Conservation (phyloP, 2,329 filamentous ascomycete genomes). For the Claviceps spartinae region DNA sequence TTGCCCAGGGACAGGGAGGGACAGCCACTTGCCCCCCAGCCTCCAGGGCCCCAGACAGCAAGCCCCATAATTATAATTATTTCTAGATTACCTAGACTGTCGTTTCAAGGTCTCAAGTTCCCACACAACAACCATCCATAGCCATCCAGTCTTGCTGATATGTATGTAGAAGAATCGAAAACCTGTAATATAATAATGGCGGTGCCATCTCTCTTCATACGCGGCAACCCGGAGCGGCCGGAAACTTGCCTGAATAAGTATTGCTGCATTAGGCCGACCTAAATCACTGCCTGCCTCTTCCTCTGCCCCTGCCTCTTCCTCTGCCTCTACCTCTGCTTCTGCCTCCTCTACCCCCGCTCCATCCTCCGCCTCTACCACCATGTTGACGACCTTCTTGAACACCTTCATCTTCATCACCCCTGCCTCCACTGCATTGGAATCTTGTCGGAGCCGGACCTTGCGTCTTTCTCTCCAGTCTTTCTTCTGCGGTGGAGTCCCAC, state of each 20-base stretch:
- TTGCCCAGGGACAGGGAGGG: constrained; percentile 3
- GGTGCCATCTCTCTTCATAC: too few relatives aligned
- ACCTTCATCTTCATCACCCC: constrained; percentile 22
- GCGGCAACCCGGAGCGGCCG: too few relatives aligned
- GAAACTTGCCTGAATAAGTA: too few relatives aligned
- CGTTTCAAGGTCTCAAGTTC: too few relatives aligned
- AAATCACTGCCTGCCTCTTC: background rate
- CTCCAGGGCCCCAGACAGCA: background rate
- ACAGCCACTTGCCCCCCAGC: background rate
- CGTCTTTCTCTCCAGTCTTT: constrained; percentile 45
- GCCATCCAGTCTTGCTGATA: too few relatives aligned
- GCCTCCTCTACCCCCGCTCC: constrained; percentile 1
- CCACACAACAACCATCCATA: too few relatives aligned
- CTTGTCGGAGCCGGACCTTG: constrained; percentile 38
- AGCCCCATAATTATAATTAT: too few relatives aligned
- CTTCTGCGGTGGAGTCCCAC: constrained; percentile 59
- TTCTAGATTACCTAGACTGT: too few relatives aligned
- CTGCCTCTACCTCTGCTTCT: background rate
- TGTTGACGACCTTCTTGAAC: constrained; percentile 7
- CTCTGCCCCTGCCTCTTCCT: background rate
- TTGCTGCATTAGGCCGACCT: background rate
- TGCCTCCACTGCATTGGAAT: constrained; percentile 18
- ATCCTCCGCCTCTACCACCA: background rate
- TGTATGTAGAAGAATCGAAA: too few relatives aligned
- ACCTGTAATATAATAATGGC: too few relatives aligned